Evolutionary conservation across 2,329 filamentous ascomycete species (phyloP), one percentile per base, ranked within the genome.

Genomic region (Fusarium domesticum): DNA sequence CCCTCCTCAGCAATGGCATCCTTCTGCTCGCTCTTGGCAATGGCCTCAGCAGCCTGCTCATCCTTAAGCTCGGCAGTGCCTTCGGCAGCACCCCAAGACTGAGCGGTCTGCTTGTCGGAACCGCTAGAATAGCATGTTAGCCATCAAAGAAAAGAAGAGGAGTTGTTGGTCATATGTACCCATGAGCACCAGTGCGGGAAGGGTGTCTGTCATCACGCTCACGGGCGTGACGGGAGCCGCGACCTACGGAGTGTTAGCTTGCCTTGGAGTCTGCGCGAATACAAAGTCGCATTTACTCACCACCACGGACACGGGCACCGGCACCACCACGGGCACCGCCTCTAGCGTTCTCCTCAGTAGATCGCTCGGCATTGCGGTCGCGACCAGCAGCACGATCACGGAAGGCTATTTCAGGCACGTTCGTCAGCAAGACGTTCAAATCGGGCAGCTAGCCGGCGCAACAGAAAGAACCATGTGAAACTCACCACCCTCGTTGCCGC

Each of bases 401-500:
- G 85, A 90, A 93, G 67, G 89, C 91, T 96, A 62, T 18, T 45
- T 19, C 20, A 28, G 42, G 43, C 60, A 45, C 43, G 36, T n/a
- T n/a, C n/a, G 46, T 56, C 20, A 53, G 46, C 38, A 53, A 43
- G 38, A 35, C 30, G 18, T 39, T 44, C 32, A 30, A 19, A 50
- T 37, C 47, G 41, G n/a, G n/a, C n/a, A n/a, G n/a, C 20, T 23
- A 23, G 11, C 20, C 20, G 11, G 20, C 20, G 11, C 11, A 16
- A 35, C 32, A 30, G 12, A 18, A 37, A 40, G 31, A 35, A 41
- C 15, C 12, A 35, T 35, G 38, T 15, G 32, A 45, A 41, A 65
- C 87, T 72, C 77, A 96, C 92, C 90, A 77, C 83, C 87, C 70
- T 96, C 92, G 73, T 84, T 95, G 67, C 87, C 88, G 66, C 77